These are phyloP conservation scores for Betula pendula DNA, from an alignment of 306 rosid species.

Conservation along the genomic window DNA sequence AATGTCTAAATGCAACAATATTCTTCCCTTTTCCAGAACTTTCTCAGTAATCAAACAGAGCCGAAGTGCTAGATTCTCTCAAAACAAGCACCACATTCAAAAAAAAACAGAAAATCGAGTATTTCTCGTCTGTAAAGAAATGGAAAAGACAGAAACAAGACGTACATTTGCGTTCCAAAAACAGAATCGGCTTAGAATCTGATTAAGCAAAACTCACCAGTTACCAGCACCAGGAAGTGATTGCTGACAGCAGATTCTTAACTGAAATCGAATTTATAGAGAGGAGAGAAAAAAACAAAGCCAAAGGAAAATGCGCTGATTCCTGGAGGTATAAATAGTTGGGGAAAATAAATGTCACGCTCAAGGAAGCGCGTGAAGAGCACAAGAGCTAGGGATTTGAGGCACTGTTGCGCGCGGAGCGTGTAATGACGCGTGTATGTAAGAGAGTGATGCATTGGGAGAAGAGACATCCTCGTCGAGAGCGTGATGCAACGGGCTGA, in stretches of 20 bases:
- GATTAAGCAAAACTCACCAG: not conserved
- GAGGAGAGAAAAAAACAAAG: not conserved
- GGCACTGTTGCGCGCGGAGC: too few relatives aligned
- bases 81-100: not conserved
- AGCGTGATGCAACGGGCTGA: too few relatives aligned
- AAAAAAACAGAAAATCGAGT: not conserved
- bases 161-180: not conserved
- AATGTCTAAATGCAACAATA: not conserved
- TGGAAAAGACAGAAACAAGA: not conserved
- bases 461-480: too few relatives aligned
- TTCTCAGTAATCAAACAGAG: not conserved
- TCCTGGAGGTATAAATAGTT: too few relatives aligned
- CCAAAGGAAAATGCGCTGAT: too few relatives aligned
- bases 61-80: not conserved
- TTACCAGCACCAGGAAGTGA: not conserved
- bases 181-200: not conserved
- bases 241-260: not conserved
- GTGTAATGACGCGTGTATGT: too few relatives aligned
- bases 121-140: not conserved
- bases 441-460: too few relatives aligned
- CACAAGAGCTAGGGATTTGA: not conserved
- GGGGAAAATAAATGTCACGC: not conserved
- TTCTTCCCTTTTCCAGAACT: not conserved
- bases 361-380: not conserved
- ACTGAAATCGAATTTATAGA: not conserved